Evolutionary conservation across 116 monocot species (phyloP), one percentile per base, ranked within the genome.

Genomic region (Trichopus zeylanicus): DNA sequence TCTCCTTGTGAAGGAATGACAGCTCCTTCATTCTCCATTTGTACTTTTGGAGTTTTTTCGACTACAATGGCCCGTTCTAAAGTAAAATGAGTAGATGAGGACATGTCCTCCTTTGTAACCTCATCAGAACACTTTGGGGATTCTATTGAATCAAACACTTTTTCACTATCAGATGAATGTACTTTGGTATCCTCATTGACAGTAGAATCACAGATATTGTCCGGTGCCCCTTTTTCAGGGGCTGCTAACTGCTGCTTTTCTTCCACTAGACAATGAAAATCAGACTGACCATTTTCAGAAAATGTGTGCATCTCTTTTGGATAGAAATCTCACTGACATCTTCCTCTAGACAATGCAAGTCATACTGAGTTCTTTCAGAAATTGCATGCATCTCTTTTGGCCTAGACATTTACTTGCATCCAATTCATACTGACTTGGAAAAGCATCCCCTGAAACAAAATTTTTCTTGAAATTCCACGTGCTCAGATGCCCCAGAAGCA

Each of bases 381-480:
- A 56, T 29, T 16, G 19, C 23, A 23, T 22, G 28, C 5, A 15
- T 38, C 32, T 49, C 63, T 10, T 56, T 73, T 31, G 23, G 37
- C 51, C 31, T 23, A 60, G 33, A 49, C 59, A 63, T 31, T 70
- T 70, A 26, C 21, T 12, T 2, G 2, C 26, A 29, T 64, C 55
- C 46, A 32, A 0, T 9, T 62, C 9, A 56, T 38, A 46, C 26
- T 28, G 59, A 64, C 57, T 20, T 30, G 55, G 37, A 53, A 12
- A 53, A 47, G 55, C 30, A 26, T 63, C 60, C 29, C 27, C 29
- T 51, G 22, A 28, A 53, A 51, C 30, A 26, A 6, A 29, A 58
- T 82, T 82, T 53, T 49, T 65, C 61, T 67, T 63, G 52, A 16
- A 38, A 59, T 4, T 55, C 52, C 29, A 32, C 18, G 51, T 63